These are phyloP conservation scores for Jamesozyma piceae DNA, from an alignment of 805 yeast genomes.

Conservation along the genomic window DNA sequence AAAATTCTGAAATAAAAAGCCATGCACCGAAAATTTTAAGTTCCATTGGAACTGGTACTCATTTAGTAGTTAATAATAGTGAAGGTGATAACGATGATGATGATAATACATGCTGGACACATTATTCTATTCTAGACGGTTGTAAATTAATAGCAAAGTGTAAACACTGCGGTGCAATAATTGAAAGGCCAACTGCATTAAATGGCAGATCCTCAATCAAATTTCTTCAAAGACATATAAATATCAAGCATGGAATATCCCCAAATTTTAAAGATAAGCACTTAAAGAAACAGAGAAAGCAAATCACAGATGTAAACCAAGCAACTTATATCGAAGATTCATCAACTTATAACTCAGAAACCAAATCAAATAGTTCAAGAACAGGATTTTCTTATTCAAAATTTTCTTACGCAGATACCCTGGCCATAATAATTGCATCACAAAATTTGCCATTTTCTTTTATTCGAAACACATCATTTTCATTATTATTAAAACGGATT, in stretches of 20 bases:
- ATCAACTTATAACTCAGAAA: neutral
- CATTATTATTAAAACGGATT: constrained; percentile 2
- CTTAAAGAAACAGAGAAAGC: neutral
- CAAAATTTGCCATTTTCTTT: constrained; percentile 9
- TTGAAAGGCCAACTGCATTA: neutral
- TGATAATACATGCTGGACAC: constrained; percentile 9
- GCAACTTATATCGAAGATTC: neutral
- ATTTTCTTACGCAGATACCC: neutral
- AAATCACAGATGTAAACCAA: neutral
- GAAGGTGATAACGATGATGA: neutral
- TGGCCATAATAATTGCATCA: constrained; percentile 9
- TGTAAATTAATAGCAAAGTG: constrained; percentile 6
- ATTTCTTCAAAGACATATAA: constrained; percentile 7
- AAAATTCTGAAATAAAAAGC: too few relatives aligned
- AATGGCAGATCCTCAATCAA: neutral
- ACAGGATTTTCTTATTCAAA: neutral
- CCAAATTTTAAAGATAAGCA: constrained; percentile 4
- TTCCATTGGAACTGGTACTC: too few relatives aligned
- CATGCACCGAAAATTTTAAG: too few relatives aligned
- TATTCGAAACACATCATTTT: constrained; percentile 4
- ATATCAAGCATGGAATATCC: constrained; percentile 4
- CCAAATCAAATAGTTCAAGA: neutral
- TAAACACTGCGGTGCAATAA: constrained; percentile 8
- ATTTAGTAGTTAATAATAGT: neutral
- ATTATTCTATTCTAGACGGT: constrained; percentile 8